Evolutionary conservation across 1,284 basidiomycete species (phyloP).

Genomic region (Schizophyllum amplum): DNA sequence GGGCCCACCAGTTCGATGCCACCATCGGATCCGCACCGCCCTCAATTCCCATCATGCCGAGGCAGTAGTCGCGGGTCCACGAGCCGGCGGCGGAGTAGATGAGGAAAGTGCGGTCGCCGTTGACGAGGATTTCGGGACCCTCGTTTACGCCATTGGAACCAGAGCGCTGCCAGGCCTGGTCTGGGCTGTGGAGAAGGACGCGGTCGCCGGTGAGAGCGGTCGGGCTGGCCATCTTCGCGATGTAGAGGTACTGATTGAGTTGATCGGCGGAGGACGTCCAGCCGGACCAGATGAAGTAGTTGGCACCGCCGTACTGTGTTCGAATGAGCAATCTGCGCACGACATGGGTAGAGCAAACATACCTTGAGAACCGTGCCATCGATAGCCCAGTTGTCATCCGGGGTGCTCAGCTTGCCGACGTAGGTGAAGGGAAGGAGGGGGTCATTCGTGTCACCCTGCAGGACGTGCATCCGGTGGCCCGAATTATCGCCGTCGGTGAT

Average conservation of each 20-base stretch:
- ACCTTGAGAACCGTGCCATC: conserved; percentile 6
- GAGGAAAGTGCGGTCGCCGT: conserved; percentile 6
- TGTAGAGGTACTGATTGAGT: conserved; percentile 8
- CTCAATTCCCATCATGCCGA: conserved; percentile 5
- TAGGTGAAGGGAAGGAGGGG: conserved; percentile 6
- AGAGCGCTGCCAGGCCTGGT: conserved; percentile 8
- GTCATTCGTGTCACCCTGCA: conserved; percentile 5
- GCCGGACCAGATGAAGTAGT: conserved; percentile 11
- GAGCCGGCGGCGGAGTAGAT: conserved; percentile 8
- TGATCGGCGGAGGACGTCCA: conserved; percentile 1
- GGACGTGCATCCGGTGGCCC: conserved; percentile 7
- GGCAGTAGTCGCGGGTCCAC: conserved; percentile 6
- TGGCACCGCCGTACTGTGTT: conserved; percentile 2
- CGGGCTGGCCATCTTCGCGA: conserved; percentile 9
- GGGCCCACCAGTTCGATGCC: conserved; percentile 5
- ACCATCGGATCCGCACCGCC: conserved; percentile 6
- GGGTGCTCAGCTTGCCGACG: conserved; percentile 7
- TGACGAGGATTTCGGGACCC: conserved; percentile 6
- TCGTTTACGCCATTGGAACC: conserved; percentile 8
- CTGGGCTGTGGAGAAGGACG: conserved; percentile 5
- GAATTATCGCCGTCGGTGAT: conserved; percentile 8
- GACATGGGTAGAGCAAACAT: too few species aligned
- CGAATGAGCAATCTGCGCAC: too few species aligned
- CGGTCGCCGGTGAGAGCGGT: conserved; percentile 5
- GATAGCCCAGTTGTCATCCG: conserved; percentile 7